Conservation (phyloP, 1,139 yeast species). For the Ogataea hybrid region DNA sequence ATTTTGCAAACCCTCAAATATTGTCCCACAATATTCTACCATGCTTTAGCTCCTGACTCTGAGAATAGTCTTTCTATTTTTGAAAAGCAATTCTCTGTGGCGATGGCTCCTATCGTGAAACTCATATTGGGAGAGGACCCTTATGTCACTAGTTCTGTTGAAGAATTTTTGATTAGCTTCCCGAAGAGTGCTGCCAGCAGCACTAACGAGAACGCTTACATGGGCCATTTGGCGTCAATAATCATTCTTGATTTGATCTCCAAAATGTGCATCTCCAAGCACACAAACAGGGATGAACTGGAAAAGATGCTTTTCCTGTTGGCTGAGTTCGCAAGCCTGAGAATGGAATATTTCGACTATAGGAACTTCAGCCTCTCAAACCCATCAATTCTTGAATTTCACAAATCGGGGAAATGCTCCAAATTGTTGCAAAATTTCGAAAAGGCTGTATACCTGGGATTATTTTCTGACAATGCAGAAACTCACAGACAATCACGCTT, state of each 20-base stretch:
- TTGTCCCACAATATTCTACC: slow-evolving; percentile 26
- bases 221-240: slow-evolving; percentile 25
- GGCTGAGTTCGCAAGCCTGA: slow-evolving; percentile 21
- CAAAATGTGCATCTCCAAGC: slow-evolving; percentile 20
- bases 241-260: slow-evolving; percentile 26
- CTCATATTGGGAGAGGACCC: slow-evolving; percentile 22
- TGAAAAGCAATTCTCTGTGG: slow-evolving; percentile 19
- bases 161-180: slow-evolving; percentile 24
- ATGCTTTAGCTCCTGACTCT: slow-evolving; percentile 4
- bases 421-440: slow-evolving; percentile 26
- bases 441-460: slow-evolving; percentile 23
- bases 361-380: slow-evolving; percentile 8
- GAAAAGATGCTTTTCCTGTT: slow-evolving; percentile 22
- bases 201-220: slow-evolving; percentile 12
- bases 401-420: slow-evolving; percentile 21
- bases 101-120: slow-evolving; percentile 22
- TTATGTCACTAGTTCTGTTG: slow-evolving; percentile 18
- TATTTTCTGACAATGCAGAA: slow-evolving; percentile 28
- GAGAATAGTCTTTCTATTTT: slow-evolving; percentile 15
- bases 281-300: slow-evolving; percentile 16
- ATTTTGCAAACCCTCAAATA: slow-evolving; percentile 23
- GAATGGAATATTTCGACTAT: slow-evolving; percentile 16
- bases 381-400: slow-evolving; percentile 13
- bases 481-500: slow-evolving; percentile 27
- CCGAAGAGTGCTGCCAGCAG: slow-evolving; percentile 23